phyloP scores from a whole-genome alignment of 2,329 filamentous ascomycete genomes.

The Cadophora gregata region DNA sequence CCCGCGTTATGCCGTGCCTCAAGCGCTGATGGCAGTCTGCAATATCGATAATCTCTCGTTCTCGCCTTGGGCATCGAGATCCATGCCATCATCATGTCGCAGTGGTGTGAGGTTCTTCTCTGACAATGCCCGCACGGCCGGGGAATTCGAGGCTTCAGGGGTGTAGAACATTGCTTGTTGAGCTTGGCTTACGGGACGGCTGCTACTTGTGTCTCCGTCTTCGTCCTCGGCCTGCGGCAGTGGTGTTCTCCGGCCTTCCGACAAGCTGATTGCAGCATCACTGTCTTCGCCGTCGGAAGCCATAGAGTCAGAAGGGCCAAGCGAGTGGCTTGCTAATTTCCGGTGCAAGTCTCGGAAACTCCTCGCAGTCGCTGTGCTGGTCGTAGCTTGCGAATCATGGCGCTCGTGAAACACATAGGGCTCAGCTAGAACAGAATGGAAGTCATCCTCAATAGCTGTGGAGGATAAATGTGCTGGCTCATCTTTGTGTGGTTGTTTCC shows the following conservation, averaged over 20 bases:
- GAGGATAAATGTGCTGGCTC: constrained; percentile 41
- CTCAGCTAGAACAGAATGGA: constrained; percentile 56
- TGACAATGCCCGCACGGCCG: constrained; percentile 14
- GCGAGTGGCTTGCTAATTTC: constrained; percentile 59
- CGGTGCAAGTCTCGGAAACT: constrained; percentile 70
- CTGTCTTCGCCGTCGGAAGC: constrained; percentile 59
- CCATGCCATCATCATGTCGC: not conserved
- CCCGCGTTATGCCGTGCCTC: not conserved
- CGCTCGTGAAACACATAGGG: constrained; percentile 52
- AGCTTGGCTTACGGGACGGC: constrained; percentile 28
- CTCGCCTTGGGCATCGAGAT: constrained; percentile 4
- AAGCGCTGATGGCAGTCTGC: constrained; percentile 17
- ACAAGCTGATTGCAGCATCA: constrained; percentile 64
- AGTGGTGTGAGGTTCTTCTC: constrained; percentile 15
- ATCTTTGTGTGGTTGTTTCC: constrained; percentile 57
- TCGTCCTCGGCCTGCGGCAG: constrained; percentile 55
- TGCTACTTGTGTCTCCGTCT: constrained; percentile 33
- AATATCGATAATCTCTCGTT: constrained; percentile 15
- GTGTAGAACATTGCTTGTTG: constrained; percentile 42
- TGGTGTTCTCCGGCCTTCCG: constrained; percentile 62
- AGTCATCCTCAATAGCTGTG: constrained; percentile 51
- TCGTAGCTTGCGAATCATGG: constrained; percentile 66
- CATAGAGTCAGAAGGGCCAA: constrained; percentile 44
- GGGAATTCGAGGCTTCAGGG: constrained; percentile 38
- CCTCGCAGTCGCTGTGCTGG: constrained; percentile 69